Evolutionary conservation across 768 basidiomycete species (phyloP).

Genomic region (Cubamyces sp.): DNA sequence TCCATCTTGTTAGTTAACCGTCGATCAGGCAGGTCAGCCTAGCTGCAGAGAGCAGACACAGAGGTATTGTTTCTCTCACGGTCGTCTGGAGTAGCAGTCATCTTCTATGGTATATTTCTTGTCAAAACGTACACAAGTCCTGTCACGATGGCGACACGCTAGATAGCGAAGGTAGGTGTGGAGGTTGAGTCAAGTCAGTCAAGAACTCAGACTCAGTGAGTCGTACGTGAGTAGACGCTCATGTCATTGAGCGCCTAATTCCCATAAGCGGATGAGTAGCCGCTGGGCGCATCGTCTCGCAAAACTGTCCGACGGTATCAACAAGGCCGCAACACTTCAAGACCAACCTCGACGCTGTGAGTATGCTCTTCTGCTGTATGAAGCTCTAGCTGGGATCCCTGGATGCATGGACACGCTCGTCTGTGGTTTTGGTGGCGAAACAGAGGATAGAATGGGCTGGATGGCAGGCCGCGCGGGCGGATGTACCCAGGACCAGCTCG

Average conservation of each 20-base stretch:
- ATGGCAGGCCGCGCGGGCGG: constrained; percentile 34
- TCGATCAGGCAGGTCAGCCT: neutral
- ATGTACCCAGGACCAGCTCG: constrained; percentile 25
- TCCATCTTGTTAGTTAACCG: neutral
- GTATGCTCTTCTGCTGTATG: constrained; percentile 35
- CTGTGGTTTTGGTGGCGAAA: constrained; percentile 18
- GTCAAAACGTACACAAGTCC: too few relatives aligned
- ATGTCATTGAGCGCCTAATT: constrained; percentile 3
- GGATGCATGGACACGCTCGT: constrained; percentile 20
- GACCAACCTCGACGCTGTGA: constrained; percentile 44
- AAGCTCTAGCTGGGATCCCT: constrained; percentile 19
- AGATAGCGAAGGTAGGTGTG: too few relatives aligned
- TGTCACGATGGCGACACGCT: too few relatives aligned
- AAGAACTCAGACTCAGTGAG: too few relatives aligned
- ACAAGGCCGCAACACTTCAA: constrained; percentile 41
- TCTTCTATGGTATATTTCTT: too few relatives aligned
- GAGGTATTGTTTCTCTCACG: too few relatives aligned
- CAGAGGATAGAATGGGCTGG: constrained; percentile 23
- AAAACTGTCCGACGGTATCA: constrained; percentile 26
- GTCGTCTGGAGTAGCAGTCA: too few relatives aligned
- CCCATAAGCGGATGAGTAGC: constrained; percentile 18
- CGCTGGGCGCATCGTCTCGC: constrained; percentile 15
- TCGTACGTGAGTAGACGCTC: constrained; percentile 14
- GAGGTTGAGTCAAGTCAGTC: neutral
- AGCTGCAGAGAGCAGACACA: too few relatives aligned